These are phyloP conservation scores for Pisolithus orientalis DNA, from an alignment of 768 basidiomycete genomes.

Conservation along the genomic window DNA sequence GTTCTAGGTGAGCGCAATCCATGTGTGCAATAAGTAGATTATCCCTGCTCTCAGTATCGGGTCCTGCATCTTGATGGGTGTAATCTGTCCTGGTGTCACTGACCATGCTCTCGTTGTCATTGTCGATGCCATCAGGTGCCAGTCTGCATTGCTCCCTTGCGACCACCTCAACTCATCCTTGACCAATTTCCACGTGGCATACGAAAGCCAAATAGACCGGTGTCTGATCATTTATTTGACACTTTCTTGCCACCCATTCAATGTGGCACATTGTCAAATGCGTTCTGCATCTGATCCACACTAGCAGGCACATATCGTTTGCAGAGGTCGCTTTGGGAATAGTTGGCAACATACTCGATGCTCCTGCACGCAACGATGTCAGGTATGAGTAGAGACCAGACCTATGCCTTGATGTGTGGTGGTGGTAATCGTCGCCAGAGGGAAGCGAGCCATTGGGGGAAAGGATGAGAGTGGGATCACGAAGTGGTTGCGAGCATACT, in stretches of 20 bases:
- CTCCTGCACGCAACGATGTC: slow-evolving; percentile 60
- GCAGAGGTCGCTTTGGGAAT: slow-evolving; percentile 58
- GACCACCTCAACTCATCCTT: slow-evolving; percentile 65
- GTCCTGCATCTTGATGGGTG: slow-evolving; percentile 47
- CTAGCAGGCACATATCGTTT: slow-evolving; percentile 73
- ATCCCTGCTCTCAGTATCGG: slow-evolving; percentile 53
- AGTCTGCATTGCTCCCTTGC: slow-evolving; percentile 54
- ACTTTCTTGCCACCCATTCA: slow-evolving; percentile 76
- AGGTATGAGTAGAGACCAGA: slow-evolving; percentile 67
- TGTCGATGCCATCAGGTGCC: slow-evolving; percentile 33
- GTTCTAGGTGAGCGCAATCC: slow-evolving; percentile 6
- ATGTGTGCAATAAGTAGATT: slow-evolving; percentile 53
- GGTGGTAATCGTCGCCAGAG: slow-evolving; percentile 36
- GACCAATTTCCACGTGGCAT: slow-evolving; percentile 75
- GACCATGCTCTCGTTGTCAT: slow-evolving; percentile 54
- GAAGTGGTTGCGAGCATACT: slow-evolving; percentile 72
- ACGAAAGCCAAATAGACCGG: slow-evolving; percentile 66
- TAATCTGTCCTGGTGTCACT: slow-evolving; percentile 63
- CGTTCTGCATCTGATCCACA: slow-evolving; percentile 58
- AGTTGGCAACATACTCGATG: slow-evolving; percentile 65
- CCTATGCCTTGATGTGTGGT: slow-evolving; percentile 71
- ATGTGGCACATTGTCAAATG: slow-evolving; percentile 66
- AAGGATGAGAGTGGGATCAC: slow-evolving; percentile 54
- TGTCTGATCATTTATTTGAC: slow-evolving; percentile 64
- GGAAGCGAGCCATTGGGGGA: slow-evolving; percentile 27